Evolutionary conservation across 345 rosid genomes (phyloP).

Genomic region (Clausena lansium): DNA sequence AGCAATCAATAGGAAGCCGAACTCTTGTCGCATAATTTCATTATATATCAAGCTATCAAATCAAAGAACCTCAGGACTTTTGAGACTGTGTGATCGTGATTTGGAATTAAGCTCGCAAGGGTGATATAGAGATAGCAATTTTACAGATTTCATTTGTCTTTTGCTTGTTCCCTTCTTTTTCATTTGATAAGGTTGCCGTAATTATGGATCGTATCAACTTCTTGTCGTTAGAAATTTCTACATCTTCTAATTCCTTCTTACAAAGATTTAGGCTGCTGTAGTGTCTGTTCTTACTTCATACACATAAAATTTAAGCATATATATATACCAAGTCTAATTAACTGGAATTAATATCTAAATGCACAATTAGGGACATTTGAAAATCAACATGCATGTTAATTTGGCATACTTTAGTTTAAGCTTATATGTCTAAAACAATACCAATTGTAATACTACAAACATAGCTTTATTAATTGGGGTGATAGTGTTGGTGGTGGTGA

Average conservation of each 20-base stretch:
- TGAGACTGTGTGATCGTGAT: background rate
- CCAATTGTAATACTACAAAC: too few relatives aligned
- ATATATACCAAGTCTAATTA: conserved; percentile 1
- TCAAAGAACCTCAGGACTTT: background rate
- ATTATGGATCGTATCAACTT: background rate
- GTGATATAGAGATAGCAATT: background rate
- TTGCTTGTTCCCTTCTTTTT: background rate
- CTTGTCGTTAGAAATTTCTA: background rate
- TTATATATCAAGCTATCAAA: too few relatives aligned
- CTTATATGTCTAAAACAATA: background rate
- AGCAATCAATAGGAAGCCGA: too few relatives aligned
- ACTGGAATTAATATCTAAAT: background rate
- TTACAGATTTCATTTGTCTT: background rate
- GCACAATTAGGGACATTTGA: background rate
- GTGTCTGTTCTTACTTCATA: too few relatives aligned
- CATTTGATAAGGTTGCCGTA: background rate
- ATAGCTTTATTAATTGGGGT: too few relatives aligned
- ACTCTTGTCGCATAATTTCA: too few relatives aligned
- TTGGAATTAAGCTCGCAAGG: background rate
- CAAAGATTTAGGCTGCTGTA: too few relatives aligned
- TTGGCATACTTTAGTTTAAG: background rate
- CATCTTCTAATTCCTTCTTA: too few relatives aligned
- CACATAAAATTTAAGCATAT: too few relatives aligned
- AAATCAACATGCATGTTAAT: background rate
- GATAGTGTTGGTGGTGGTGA: too few relatives aligned